Evolutionary conservation across 371 early-diverging fungal species (phyloP).

Genomic region (Mortierella sp.): DNA sequence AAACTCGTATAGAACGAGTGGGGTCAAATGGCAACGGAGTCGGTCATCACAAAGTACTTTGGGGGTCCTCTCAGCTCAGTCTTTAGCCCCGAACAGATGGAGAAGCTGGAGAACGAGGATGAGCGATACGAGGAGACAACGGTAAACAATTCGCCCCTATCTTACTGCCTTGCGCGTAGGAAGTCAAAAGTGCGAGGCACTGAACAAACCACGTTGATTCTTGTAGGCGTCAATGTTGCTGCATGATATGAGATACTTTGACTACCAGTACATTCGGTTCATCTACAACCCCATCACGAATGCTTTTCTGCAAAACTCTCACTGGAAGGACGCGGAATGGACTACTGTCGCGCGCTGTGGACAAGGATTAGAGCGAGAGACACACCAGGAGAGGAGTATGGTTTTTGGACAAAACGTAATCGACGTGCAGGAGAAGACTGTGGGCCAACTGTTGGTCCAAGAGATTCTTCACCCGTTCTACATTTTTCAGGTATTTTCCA

Average conservation of each 20-base stretch:
- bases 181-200: too few species aligned
- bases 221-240: constrained; percentile 24
- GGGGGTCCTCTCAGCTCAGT: constrained; percentile 79
- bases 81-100: constrained; percentile 63
- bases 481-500: constrained; percentile 93
- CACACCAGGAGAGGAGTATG: constrained; percentile 67
- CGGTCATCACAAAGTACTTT: constrained; percentile 68
- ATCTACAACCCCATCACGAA: constrained; percentile 87
- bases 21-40: constrained; percentile 70
- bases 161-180: too few species aligned
- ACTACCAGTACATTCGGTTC: constrained; percentile 87
- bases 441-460: constrained; percentile 79
- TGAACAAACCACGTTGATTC: background rate
- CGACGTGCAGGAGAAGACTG: constrained; percentile 85
- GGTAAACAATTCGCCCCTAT: constrained; percentile 8
- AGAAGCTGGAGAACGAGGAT: constrained; percentile 40
- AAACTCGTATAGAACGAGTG: constrained; percentile 73
- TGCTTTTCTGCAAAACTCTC: constrained; percentile 77
- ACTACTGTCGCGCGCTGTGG: constrained; percentile 61
- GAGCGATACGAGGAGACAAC: constrained; percentile 47
- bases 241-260: constrained; percentile 66
- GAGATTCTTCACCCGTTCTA: constrained; percentile 96
- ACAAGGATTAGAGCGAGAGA: constrained; percentile 64
- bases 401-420: constrained; percentile 92
- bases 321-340: constrained; percentile 85